Conservation (phyloP, 2,329 filamentous ascomycete genomes). For the Teratosphaeria epicoccoides region DNA sequence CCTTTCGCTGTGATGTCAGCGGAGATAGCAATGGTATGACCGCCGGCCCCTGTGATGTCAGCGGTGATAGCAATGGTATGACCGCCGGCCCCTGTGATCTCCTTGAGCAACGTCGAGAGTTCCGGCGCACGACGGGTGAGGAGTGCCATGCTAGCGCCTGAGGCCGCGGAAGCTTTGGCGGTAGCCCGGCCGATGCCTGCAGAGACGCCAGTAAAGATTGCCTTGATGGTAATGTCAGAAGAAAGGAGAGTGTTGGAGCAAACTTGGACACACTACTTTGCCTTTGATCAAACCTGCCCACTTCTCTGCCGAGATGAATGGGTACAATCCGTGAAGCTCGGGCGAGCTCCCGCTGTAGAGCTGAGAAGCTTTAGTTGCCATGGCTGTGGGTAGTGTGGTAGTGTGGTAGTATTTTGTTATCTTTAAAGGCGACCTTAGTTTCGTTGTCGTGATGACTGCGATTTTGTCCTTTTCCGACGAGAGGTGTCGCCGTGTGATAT, state of each 20-base stretch:
- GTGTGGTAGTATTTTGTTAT: no score
- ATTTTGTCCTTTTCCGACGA: no score
- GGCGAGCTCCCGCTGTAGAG: not conserved
- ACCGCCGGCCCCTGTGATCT: conserved; percentile 10
- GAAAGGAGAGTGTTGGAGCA: not conserved
- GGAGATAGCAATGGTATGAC: conserved; percentile 3
- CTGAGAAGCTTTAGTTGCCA: no score
- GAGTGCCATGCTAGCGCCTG: conserved; percentile 13
- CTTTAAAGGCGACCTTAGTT: no score
- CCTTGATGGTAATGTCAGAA: conserved; percentile 3
- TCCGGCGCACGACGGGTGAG: conserved; percentile 13
- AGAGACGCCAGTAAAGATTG: conserved; percentile 19
- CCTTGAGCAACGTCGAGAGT: conserved; percentile 11
- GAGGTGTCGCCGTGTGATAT: no score
- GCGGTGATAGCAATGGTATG: conserved; percentile 3
- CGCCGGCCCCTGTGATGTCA: conserved; percentile 10
- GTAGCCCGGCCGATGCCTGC: conserved; percentile 12
- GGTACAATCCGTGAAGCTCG: conserved; percentile 6
- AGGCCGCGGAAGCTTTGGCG: conserved; percentile 10
- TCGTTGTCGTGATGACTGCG: no score
- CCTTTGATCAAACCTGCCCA: conserved; percentile 13
- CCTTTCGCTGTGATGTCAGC: conserved; percentile 9
- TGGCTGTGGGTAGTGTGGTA: no score
- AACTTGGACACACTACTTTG: conserved; percentile 11
- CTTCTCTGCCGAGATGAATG: conserved; percentile 10